These are phyloP conservation scores for Lentinula raphanica DNA, from an alignment of 768 basidiomycete genomes.

Conservation along the genomic window DNA sequence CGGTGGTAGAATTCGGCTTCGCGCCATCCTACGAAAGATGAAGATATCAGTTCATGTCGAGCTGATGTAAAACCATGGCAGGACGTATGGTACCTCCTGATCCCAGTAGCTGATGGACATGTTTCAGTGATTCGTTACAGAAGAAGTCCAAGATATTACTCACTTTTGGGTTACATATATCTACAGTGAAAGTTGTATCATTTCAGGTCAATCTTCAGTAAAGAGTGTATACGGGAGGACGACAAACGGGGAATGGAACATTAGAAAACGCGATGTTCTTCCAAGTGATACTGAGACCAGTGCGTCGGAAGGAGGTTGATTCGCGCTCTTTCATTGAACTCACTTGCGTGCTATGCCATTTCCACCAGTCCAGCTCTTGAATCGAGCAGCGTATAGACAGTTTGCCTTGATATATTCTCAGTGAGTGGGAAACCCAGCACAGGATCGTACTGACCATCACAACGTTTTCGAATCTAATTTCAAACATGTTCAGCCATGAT, in stretches of 20 bases:
- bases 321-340: conserved; percentile 3
- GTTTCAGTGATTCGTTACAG: neutral
- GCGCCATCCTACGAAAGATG: conserved; percentile 10
- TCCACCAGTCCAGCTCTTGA: conserved; percentile 65
- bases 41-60: neutral
- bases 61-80: neutral
- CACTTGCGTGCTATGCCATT: conserved; percentile 55
- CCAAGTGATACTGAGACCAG: conserved; percentile 52
- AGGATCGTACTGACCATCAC: conserved; percentile 29
- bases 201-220: neutral
- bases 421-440: neutral
- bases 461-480: conserved; percentile 38
- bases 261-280: conserved; percentile 47
- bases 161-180: conserved; percentile 64
- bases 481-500: neutral
- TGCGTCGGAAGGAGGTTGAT: neutral
- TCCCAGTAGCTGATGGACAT: conserved; percentile 53
- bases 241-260: conserved; percentile 51
- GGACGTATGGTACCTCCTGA: conserved; percentile 35
- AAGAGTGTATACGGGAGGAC: neutral
- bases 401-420: conserved; percentile 31
- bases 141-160: conserved; percentile 11
- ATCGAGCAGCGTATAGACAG: conserved; percentile 53
- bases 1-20: conserved; percentile 35
- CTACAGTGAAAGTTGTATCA: conserved; percentile 23